Evolutionary conservation across 2,329 filamentous ascomycete genomes (phyloP), one percentile per base, ranked within the genome.

Genomic region (Apiospora koreana): DNA sequence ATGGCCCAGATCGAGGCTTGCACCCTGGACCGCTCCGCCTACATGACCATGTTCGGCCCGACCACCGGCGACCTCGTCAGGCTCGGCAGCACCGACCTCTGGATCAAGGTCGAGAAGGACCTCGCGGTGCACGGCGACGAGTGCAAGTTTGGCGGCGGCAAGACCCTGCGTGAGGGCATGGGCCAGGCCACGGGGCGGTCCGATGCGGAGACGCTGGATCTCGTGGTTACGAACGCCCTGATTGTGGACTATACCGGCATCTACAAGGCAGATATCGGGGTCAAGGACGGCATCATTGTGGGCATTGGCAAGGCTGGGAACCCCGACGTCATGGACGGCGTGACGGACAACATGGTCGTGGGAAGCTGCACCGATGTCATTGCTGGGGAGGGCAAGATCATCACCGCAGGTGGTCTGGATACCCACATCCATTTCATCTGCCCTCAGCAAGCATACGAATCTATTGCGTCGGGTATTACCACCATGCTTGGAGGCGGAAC

Each of bases 241-340:
- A 92, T 98, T 46, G 87, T 98, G 25, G 95, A 98, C 83, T 97
- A 92, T 88, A 92, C 88, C 1, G 95, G 95, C 65, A 97, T 98
- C 77, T 97, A 94, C 86, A 98, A 98, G 83, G 95, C 95, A 7
- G 95, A 98, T 80, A 97, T 98, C 78, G 95, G 95, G 38, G 91
- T 98, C 80, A 97, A 97, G 81, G 82, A 94, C 75, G 95, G 95
- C 2, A 79, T 92, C 48, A 98, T 98, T 76, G 91, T 92, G 38
- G 95, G 90, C 0, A 95, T 98, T 75, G 95, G 95, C 71, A 98
- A 98, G 82, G 94, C 95, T 21, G 95, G 95, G 25, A 98, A 98
- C 77, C 95, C 95, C n/a, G 95, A 98, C 81, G 90, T 97, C 65
- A 98, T 98, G 95, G 92, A 96, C 42, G 93, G 93, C 5, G 94